Percentiles rank a stretch among this genome's conserved stretches.
Evolutionary conservation across 306 rosid species (phyloP).

Genomic region (Pyrus pyrifolia): DNA sequence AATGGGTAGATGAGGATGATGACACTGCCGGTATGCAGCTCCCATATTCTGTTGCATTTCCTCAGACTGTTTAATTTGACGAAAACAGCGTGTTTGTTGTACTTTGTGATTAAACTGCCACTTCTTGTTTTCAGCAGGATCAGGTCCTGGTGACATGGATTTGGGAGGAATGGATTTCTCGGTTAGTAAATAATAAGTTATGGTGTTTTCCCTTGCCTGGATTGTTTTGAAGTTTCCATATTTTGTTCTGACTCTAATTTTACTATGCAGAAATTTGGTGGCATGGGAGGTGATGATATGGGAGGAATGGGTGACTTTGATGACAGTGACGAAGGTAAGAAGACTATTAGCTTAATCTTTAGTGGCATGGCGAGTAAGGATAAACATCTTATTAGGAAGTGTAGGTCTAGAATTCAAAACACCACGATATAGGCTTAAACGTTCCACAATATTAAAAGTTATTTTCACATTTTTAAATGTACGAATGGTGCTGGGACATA

Average conservation of each 20-base stretch:
- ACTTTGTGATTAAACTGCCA: background rate
- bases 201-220: background rate
- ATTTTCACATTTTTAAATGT: background rate
- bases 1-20: conserved; percentile 95
- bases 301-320: conserved; percentile 13
- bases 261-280: conserved; percentile 62
- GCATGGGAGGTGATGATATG: conserved; percentile 34
- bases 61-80: background rate
- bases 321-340: conserved; percentile 15
- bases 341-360: background rate
- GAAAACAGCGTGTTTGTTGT: background rate
- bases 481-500: background rate
- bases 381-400: background rate
- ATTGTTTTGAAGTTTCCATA: background rate
- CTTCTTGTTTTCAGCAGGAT: background rate
- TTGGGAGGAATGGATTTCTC: conserved; percentile 98
- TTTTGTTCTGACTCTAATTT: conserved; percentile 1
- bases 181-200: conserved; percentile 37
- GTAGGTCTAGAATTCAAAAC: background rate
- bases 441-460: background rate
- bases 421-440: background rate
- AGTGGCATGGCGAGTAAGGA: background rate
- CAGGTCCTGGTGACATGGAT: conserved; percentile 52
- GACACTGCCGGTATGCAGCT: conserved; percentile 36
- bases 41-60: background rate